Conservation (phyloP, 2,329 filamentous ascomycete species). For the Geosmithia flava region DNA sequence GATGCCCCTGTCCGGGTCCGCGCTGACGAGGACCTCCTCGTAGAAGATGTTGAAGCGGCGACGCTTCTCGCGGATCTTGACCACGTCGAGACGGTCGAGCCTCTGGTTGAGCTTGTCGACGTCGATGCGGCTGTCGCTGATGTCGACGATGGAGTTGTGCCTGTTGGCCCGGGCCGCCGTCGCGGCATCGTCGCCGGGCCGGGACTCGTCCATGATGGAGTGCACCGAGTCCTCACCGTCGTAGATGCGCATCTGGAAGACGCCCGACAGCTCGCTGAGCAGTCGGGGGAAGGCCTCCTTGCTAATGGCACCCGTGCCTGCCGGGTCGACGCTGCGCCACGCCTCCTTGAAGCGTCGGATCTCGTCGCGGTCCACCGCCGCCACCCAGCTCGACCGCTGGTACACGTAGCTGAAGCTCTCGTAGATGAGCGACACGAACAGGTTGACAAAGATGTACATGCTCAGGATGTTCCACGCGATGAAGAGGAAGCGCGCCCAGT, state of each 20-base stretch:
- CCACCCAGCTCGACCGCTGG: slow-evolving; percentile 87
- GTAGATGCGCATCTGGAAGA: slow-evolving; percentile 97
- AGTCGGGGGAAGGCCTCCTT: slow-evolving; percentile 83
- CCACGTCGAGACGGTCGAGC: slow-evolving; percentile 60
- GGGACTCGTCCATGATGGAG: slow-evolving; percentile 78
- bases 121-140: slow-evolving; percentile 51
- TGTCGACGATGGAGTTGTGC: slow-evolving; percentile 41
- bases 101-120: slow-evolving; percentile 63
- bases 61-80: slow-evolving; percentile 61
- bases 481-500: slow-evolving; percentile 83
- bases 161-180: slow-evolving; percentile 34
- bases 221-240: slow-evolving; percentile 78
- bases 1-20: slow-evolving; percentile 80
- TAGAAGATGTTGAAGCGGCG: slow-evolving; percentile 88
- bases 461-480: slow-evolving; percentile 97
- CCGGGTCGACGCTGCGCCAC: slow-evolving; percentile 90
- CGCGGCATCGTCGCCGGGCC: slow-evolving; percentile 17
- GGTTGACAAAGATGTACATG: slow-evolving; percentile 99
- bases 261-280: slow-evolving; percentile 81
- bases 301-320: slow-evolving; percentile 80
- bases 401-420: slow-evolving; percentile 99
- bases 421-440: slow-evolving; percentile 97
- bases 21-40: slow-evolving; percentile 89
- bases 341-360: slow-evolving; percentile 96
- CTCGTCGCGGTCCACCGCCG: slow-evolving; percentile 82